These are phyloP conservation scores for Penicillium coprophilum DNA, from an alignment of 495 filamentous ascomycete species.

Conservation along the genomic window DNA sequence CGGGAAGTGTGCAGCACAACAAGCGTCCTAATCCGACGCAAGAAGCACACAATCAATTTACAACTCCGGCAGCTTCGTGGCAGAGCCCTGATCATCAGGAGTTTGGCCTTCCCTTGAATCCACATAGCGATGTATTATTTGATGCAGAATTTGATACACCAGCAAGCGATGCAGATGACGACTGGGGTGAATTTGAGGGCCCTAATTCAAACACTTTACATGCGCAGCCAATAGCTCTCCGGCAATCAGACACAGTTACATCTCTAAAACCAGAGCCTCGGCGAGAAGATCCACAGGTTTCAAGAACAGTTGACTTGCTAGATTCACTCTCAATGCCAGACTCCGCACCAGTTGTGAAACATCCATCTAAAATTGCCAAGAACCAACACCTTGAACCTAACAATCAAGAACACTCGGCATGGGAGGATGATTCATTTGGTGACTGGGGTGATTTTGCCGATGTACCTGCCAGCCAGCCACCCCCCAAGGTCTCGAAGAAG, in stretches of 20 bases:
- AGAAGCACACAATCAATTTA: conserved; percentile 11
- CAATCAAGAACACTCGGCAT: conserved; percentile 11
- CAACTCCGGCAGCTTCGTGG: conserved; percentile 3
- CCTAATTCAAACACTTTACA: conserved; percentile 55
- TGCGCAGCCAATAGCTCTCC: conserved; percentile 30
- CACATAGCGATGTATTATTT: conserved; percentile 42
- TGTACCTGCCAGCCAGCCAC: conserved; percentile 22
- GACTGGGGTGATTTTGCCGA: conserved; percentile 45
- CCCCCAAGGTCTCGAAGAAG: neutral
- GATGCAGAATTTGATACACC: conserved; percentile 44
- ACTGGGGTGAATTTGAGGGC: conserved; percentile 74
- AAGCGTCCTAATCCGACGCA: neutral
- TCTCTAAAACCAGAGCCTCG: conserved; percentile 1
- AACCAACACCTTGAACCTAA: neutral
- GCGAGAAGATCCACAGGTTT: neutral
- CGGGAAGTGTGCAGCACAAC: conserved; percentile 5
- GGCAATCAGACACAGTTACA: conserved; percentile 3
- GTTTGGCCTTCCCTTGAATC: conserved; percentile 24
- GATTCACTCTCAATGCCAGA: conserved; percentile 31
- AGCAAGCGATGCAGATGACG: conserved; percentile 56
- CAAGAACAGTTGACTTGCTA: conserved; percentile 22
- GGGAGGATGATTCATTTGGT: conserved; percentile 40
- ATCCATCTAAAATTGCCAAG: conserved; percentile 3
- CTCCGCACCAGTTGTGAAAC: conserved; percentile 3
- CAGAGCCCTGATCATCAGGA: conserved; percentile 14